These are phyloP conservation scores for Digitaria exilis DNA, from an alignment of 202 grass and related monocot genomes.

Conservation along the genomic window DNA sequence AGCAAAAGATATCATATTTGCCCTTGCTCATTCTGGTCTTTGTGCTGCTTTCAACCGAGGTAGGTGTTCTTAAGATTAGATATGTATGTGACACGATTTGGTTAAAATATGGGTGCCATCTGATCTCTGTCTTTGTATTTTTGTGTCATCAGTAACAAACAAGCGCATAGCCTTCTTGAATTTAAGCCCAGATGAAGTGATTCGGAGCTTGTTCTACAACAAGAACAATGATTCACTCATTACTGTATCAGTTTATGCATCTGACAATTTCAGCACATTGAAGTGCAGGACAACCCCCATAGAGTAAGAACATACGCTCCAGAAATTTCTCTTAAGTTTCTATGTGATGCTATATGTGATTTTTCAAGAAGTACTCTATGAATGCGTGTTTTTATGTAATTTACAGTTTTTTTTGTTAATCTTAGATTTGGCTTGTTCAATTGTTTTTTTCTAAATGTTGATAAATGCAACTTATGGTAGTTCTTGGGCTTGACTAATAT, in stretches of 20 bases:
- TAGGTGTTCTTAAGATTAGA: slow-evolving; percentile 41
- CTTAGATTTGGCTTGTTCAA: neutral
- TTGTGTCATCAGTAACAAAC: slow-evolving; percentile 81
- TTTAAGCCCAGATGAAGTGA: slow-evolving; percentile 97
- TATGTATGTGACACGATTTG: neutral
- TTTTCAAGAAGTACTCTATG: slow-evolving; percentile 8
- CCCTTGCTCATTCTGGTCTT: slow-evolving; percentile 90
- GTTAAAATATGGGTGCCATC: slow-evolving; percentile 4
- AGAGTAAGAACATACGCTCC: slow-evolving; percentile 65
- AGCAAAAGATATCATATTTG: slow-evolving; percentile 97
- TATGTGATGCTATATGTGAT: neutral
- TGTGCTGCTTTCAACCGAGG: slow-evolving; percentile 96
- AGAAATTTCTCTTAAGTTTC: slow-evolving; percentile 3
- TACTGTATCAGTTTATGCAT: slow-evolving; percentile 97
- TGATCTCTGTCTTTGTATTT: slow-evolving; percentile 33
- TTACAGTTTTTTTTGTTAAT: neutral
- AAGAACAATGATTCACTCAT: slow-evolving; percentile 99
- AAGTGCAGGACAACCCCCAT: slow-evolving; percentile 98
- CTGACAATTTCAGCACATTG: slow-evolving; percentile 96
- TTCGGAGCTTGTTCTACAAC: slow-evolving; percentile 98
- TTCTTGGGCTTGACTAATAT: slow-evolving; percentile 25
- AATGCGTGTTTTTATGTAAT: neutral
- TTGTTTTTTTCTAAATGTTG: neutral
- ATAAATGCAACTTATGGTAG: neutral
- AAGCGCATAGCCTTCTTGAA: slow-evolving; percentile 90